Conservation (phyloP, 495 filamentous ascomycete species). For the Friedmanniomyces simplex region DNA sequence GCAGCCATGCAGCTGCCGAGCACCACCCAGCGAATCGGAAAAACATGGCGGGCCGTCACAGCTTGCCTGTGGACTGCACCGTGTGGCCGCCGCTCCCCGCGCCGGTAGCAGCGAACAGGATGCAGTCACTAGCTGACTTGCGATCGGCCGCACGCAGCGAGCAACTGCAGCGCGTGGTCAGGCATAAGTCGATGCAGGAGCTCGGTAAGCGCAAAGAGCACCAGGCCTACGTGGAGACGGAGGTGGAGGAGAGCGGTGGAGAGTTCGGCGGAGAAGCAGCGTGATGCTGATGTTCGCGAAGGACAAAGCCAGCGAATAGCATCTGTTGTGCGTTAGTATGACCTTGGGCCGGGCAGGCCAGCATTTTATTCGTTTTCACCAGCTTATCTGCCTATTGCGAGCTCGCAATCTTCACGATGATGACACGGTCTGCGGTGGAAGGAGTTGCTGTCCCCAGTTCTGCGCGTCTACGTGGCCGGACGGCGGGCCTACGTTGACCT, state of each 20-base stretch:
- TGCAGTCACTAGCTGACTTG: conserved; percentile 10
- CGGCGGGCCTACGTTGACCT: too few species aligned
- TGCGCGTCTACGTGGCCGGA: background rate
- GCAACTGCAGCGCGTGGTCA: background rate
- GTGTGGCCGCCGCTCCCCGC: conserved; percentile 6
- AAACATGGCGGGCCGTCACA: background rate
- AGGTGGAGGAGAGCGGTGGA: conserved; percentile 11
- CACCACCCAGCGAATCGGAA: background rate
- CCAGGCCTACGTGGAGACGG: conserved; percentile 19
- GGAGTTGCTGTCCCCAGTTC: too few species aligned
- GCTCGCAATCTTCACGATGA: background rate
- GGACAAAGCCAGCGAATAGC: background rate
- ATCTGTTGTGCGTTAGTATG: background rate
- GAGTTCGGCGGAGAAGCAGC: conserved; percentile 1
- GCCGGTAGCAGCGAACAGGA: background rate
- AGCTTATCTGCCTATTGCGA: background rate
- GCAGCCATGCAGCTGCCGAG: background rate
- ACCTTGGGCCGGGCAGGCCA: background rate
- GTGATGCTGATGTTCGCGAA: too few species aligned
- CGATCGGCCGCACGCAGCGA: background rate
- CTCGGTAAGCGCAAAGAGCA: background rate
- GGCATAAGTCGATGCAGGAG: conserved; percentile 11
- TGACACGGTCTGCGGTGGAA: background rate
- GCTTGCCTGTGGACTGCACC: conserved; percentile 1
- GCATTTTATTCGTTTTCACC: background rate